phyloP scores from a whole-genome alignment of 371 early-diverging fungal genomes.

The Syncephalastrum monosporum region DNA sequence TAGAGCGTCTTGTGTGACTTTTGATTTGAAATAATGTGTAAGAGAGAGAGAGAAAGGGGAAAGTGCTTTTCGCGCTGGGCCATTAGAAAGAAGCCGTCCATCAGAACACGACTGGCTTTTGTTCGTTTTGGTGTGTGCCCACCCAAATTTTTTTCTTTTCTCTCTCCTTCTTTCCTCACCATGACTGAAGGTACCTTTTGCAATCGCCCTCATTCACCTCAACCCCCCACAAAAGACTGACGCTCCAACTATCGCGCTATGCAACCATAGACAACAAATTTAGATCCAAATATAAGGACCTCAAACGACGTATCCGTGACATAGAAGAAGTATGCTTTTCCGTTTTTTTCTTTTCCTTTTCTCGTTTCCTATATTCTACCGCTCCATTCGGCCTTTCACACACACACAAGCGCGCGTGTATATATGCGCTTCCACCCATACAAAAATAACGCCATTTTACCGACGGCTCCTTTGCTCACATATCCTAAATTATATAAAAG shows the following conservation, averaged over 20 bases:
- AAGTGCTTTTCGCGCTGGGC: no score
- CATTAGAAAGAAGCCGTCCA: no score
- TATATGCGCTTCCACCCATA: not conserved
- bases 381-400: no score
- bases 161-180: constrained; percentile 14
- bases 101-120: no score
- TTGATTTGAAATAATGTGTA: no score
- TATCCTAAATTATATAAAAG: constrained; percentile 13
- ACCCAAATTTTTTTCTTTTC: constrained; percentile 6
- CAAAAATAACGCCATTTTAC: not conserved
- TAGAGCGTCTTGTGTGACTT: no score
- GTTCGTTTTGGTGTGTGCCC: no score
- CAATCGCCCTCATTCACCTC: constrained; percentile 9
- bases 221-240: constrained; percentile 1
- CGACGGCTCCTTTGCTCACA: no score
- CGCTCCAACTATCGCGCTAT: constrained; percentile 1
- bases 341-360: not conserved
- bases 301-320: constrained; percentile 59
- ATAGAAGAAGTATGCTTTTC: constrained; percentile 56
- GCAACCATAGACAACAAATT: constrained; percentile 7
- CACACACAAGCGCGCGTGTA: constrained; percentile 11
- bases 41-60: no score
- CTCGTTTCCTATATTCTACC: no score
- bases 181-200: constrained; percentile 8
- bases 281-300: constrained; percentile 53